Conservation (phyloP, 2,329 filamentous ascomycete species). For the Dothideomycetes sp. region DNA sequence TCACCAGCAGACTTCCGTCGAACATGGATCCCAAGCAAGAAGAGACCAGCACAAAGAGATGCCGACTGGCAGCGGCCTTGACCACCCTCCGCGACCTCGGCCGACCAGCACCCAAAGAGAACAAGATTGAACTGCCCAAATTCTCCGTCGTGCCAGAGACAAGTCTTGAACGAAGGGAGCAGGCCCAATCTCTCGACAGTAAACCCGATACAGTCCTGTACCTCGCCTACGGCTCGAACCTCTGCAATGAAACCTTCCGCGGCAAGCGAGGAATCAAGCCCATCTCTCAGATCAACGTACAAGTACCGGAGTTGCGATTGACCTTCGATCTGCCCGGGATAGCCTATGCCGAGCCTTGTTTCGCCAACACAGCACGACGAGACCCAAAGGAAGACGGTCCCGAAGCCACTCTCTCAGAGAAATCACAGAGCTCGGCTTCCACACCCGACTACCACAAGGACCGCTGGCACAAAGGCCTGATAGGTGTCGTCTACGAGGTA, state of each 20-base stretch:
- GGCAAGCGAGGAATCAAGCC: conserved; percentile 71
- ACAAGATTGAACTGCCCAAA: background rate
- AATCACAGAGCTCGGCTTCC: conserved; percentile 15
- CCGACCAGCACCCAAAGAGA: background rate
- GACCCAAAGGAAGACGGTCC: conserved; percentile 30
- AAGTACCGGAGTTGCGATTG: conserved; percentile 66
- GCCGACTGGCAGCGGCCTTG: conserved; percentile 2
- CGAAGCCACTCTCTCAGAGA: conserved; percentile 18
- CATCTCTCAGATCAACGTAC: conserved; percentile 70
- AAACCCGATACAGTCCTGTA: conserved; percentile 25
- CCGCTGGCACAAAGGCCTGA: conserved; percentile 69
- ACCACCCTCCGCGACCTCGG: conserved; percentile 2
- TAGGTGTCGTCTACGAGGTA: conserved; percentile 94
- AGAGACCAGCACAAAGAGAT: no score
- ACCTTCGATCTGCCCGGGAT: conserved; percentile 80
- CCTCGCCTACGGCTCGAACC: conserved; percentile 80
- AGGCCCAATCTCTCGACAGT: conserved; percentile 6
- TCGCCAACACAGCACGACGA: conserved; percentile 67
- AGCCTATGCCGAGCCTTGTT: conserved; percentile 84
- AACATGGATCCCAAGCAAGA: no score
- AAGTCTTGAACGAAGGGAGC: conserved; percentile 6
- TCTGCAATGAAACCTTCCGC: conserved; percentile 70
- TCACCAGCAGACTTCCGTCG: no score
- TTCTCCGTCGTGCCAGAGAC: conserved; percentile 1
- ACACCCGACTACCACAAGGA: conserved; percentile 40